Conservation (phyloP, 2,329 filamentous ascomycete species). For the Chaetomium sp. region DNA sequence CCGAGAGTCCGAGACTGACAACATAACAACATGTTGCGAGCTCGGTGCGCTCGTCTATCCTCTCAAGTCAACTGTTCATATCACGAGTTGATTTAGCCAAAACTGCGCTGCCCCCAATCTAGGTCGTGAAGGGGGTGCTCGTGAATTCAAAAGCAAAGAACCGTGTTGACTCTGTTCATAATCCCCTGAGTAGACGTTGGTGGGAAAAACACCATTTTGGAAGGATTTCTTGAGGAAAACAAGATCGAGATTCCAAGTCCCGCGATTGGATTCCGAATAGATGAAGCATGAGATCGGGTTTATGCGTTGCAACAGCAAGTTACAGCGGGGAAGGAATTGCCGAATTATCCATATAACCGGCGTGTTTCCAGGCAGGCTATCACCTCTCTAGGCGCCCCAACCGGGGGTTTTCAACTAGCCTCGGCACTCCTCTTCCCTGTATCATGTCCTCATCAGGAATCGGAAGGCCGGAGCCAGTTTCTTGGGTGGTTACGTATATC, state of each 20-base stretch:
- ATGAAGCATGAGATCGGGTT: not conserved
- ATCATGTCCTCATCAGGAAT: not conserved
- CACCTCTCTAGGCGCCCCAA: constrained; percentile 7
- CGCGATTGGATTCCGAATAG: not conserved
- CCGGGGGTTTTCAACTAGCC: not conserved
- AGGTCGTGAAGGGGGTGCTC: no score
- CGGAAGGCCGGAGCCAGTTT: not conserved
- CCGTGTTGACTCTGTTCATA: no score
- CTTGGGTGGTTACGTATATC: not conserved
- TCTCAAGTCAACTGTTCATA: no score
- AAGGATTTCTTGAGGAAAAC: not conserved
- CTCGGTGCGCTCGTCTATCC: no score
- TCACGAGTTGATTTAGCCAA: no score
- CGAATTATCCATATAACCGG: constrained; percentile 13
- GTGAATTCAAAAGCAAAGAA: no score
- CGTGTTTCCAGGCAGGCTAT: not conserved
- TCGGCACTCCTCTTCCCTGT: not conserved
- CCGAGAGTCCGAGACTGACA: no score
- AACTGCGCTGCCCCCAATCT: no score
- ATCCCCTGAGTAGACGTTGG: not conserved
- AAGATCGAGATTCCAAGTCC: not conserved
- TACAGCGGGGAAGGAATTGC: constrained; percentile 1
- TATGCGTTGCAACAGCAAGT: not conserved
- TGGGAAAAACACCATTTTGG: not conserved
- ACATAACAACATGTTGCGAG: no score